Evolutionary conservation across 257 asterid species (phyloP).

Genomic region (Solanum ossicruentum): DNA sequence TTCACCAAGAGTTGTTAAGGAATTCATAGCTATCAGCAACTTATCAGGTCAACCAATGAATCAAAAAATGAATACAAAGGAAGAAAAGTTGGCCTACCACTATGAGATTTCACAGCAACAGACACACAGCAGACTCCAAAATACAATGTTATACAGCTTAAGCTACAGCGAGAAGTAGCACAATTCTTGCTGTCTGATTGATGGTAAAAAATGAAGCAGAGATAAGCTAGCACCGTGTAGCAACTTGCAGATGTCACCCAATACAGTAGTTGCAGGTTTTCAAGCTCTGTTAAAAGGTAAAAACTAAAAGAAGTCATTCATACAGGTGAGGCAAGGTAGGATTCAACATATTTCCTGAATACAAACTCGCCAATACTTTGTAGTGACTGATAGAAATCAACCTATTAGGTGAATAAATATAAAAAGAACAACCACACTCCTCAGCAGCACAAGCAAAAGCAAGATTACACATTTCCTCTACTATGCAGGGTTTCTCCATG

Average conservation of each 20-base stretch:
- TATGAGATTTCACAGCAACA: slow-evolving; percentile 16
- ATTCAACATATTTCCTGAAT: neutral
- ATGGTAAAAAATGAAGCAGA: slow-evolving; percentile 24
- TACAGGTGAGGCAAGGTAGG: neutral
- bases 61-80: neutral
- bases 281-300: slow-evolving; percentile 42
- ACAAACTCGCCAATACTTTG: neutral
- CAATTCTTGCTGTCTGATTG: slow-evolving; percentile 12
- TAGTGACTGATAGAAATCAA: neutral
- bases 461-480: neutral
- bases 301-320: neutral
- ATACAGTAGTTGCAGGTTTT: slow-evolving; percentile 58
- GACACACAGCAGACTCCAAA: slow-evolving; percentile 31
- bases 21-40: slow-evolving; percentile 3
- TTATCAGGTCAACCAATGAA: neutral
- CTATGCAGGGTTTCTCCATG: neutral
- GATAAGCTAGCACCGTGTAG: slow-evolving; percentile 49
- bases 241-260: slow-evolving; percentile 73
- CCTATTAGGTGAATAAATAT: neutral
- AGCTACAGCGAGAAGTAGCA: slow-evolving; percentile 11
- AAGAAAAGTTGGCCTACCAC: slow-evolving; percentile 22
- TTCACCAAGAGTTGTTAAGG: neutral
- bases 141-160: slow-evolving; percentile 27
- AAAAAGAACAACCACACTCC: neutral
- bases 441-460: neutral